A percentile compares a stretch with the other conserved stretches of the same genome.
Conservation (phyloP, 495 filamentous ascomycete genomes). For the Neurospora sp. region DNA sequence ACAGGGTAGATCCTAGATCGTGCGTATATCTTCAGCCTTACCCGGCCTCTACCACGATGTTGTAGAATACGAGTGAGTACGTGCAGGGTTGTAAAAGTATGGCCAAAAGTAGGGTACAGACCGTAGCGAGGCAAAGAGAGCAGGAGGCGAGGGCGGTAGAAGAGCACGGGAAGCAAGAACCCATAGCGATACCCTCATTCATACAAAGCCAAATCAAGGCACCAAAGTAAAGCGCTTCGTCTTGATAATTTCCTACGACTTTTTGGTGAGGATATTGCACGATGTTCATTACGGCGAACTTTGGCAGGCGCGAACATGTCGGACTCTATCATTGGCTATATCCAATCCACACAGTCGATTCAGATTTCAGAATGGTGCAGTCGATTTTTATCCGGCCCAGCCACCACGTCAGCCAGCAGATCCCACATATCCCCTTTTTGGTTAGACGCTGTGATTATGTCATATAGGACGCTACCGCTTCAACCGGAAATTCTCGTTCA, state of each 20-base stretch:
- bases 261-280: not conserved
- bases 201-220: too few species aligned
- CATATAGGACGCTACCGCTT: not conserved
- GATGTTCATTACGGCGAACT: not conserved
- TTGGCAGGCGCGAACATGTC: too few species aligned
- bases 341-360: too few species aligned
- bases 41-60: not conserved
- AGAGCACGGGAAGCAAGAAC: not conserved
- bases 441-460: not conserved
- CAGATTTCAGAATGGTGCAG: too few species aligned
- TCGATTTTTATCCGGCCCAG: too few species aligned
- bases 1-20: not conserved
- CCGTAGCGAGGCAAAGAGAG: not conserved
- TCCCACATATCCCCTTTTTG: not conserved
- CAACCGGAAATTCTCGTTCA: too few species aligned
- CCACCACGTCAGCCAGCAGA: too few species aligned
- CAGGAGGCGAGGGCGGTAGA: not conserved
- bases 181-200: too few species aligned
- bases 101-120: not conserved
- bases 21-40: not conserved
- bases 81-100: not conserved
- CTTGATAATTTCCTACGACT: not conserved
- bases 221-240: too few species aligned
- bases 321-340: too few species aligned
- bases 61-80: not conserved